These are phyloP conservation scores for Crithidia bombi DNA, from an alignment of 208 protist species.

Conservation along the genomic window DNA sequence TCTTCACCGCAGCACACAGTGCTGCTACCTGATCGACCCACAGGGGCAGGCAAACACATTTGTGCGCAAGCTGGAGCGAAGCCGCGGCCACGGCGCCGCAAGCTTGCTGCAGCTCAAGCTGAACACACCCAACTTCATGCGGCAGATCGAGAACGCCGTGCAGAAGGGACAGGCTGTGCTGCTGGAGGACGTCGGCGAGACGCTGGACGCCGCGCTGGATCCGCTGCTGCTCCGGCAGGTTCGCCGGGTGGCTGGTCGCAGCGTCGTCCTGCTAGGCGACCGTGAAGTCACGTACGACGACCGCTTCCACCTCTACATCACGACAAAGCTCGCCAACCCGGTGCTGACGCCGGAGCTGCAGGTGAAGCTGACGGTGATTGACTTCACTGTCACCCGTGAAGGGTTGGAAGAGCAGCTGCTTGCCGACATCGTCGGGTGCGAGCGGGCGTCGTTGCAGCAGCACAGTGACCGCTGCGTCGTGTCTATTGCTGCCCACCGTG, in stretches of 20 bases:
- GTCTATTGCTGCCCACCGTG: conserved; percentile 92
- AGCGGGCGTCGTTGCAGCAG: conserved; percentile 88
- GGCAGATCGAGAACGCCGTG: conserved; percentile 93
- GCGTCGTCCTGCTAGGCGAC: conserved; percentile 93
- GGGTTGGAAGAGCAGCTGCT: conserved; percentile 94
- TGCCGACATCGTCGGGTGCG: conserved; percentile 86
- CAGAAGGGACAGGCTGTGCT: conserved; percentile 95
- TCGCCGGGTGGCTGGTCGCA: conserved; percentile 82
- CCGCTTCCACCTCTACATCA: conserved; percentile 95
- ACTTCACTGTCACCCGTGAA: conserved; percentile 93
- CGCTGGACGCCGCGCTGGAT: conserved; percentile 95
- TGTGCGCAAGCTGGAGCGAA: conserved; percentile 89
- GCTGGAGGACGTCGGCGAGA: conserved; percentile 95
- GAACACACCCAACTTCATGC: conserved; percentile 91
- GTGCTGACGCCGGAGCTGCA: conserved; percentile 95
- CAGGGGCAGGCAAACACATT: conserved; percentile 95
- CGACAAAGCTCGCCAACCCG: conserved; percentile 95
- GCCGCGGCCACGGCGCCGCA: conserved; percentile 54
- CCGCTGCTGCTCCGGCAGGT: conserved; percentile 94
- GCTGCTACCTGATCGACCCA: conserved; percentile 94
- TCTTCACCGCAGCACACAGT: conserved; percentile 79
- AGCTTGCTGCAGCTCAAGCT: conserved; percentile 92
- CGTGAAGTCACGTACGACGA: conserved; percentile 94
- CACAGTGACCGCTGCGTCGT: conserved; percentile 90
- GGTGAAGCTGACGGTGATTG: conserved; percentile 92